phyloP scores from a whole-genome alignment of 2,329 filamentous ascomycete species.

The Chrysoporthe deuterocubensis region DNA sequence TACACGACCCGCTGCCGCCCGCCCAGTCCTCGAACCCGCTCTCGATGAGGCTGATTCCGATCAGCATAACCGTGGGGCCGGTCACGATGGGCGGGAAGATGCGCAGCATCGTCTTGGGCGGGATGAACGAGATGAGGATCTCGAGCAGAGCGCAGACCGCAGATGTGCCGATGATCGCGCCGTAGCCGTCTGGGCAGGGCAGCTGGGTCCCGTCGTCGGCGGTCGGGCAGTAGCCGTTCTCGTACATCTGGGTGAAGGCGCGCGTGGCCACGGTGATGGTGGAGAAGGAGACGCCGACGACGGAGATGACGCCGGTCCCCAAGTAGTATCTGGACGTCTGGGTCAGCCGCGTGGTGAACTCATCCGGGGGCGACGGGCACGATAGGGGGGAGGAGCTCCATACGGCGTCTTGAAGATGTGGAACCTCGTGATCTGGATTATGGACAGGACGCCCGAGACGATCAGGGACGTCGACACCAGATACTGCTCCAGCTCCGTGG shows the following conservation, averaged over 20 bases:
- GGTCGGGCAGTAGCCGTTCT: conserved; percentile 67
- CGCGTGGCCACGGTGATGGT: conserved; percentile 75
- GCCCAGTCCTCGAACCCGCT: conserved; percentile 79
- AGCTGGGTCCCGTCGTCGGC: conserved; percentile 66
- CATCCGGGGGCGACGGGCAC: no score
- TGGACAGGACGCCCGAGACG: conserved; percentile 75
- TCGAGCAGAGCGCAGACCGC: conserved; percentile 70
- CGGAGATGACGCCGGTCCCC: conserved; percentile 79
- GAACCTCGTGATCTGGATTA: conserved; percentile 78
- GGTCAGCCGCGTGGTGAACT: neutral
- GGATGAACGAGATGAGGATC: conserved; percentile 74
- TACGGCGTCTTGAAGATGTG: conserved; percentile 69
- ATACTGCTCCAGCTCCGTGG: conserved; percentile 67
- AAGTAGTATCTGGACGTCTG: conserved; percentile 64
- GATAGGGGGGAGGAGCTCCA: conserved; percentile 33
- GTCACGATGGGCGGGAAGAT: conserved; percentile 74
- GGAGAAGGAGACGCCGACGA: conserved; percentile 78
- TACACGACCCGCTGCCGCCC: conserved; percentile 69
- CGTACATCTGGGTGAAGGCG: conserved; percentile 77
- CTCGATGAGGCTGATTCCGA: conserved; percentile 73
- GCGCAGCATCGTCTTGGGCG: conserved; percentile 68
- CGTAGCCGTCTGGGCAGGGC: conserved; percentile 78
- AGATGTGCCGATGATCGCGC: conserved; percentile 73
- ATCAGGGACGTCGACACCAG: conserved; percentile 80
- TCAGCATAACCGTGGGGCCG: conserved; percentile 59